A percentile compares a stretch with the other conserved stretches of the same genome.
These are phyloP conservation scores for Candida sithepensis DNA, from an alignment of 805 yeast species.

Conservation along the genomic window DNA sequence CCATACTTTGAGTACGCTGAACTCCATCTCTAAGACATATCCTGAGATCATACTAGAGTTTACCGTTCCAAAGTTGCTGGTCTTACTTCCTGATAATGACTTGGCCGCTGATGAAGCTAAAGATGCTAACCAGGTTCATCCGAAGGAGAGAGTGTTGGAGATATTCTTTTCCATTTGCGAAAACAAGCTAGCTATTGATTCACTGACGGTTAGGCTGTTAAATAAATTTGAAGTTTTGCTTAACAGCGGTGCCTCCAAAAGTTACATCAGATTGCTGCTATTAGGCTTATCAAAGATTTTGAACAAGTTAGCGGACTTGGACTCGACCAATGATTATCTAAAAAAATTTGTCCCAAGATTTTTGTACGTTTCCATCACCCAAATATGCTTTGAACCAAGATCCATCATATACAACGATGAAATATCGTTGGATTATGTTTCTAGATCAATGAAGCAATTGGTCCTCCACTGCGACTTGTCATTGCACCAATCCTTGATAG, in stretches of 20 bases:
- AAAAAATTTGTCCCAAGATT: constrained; percentile 41
- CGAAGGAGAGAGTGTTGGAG: constrained; percentile 33
- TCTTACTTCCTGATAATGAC: constrained; percentile 43
- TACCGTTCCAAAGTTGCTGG: constrained; percentile 49
- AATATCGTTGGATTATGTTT: constrained; percentile 34
- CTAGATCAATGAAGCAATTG: constrained; percentile 40
- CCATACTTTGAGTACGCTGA: constrained; percentile 54
- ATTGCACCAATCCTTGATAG: constrained; percentile 45
- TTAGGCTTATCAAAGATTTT: constrained; percentile 18
- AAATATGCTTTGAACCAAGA: constrained; percentile 3
- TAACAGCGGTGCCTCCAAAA: constrained; percentile 8
- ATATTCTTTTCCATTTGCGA: constrained; percentile 37
- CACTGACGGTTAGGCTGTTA: constrained; percentile 40
- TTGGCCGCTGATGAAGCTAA: constrained; percentile 1
- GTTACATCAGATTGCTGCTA: constrained; percentile 26
- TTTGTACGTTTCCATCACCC: constrained; percentile 19
- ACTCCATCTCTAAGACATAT: constrained; percentile 38
- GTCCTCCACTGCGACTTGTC: constrained; percentile 35
- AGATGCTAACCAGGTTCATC: constrained; percentile 1
- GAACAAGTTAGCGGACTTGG: constrained; percentile 9
- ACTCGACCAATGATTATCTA: constrained; percentile 33
- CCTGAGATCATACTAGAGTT: constrained; percentile 44
- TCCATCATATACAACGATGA: constrained; percentile 20
- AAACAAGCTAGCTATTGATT: constrained; percentile 41
- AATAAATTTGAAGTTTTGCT: constrained; percentile 32